Conservation (phyloP, 306 rosid genomes). For the Quercus alba region DNA sequence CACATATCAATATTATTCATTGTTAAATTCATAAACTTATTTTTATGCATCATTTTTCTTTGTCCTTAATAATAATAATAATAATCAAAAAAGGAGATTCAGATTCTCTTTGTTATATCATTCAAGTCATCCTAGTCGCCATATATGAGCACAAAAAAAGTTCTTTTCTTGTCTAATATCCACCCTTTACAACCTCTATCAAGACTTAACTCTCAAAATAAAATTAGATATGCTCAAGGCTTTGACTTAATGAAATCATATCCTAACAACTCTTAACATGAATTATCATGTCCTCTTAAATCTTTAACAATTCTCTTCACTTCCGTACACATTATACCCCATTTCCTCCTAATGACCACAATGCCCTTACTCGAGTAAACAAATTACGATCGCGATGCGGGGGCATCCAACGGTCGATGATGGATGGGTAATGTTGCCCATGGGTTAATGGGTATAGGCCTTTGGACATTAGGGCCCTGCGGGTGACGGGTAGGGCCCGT, state of each 20-base stretch:
- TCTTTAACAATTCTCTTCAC: background rate
- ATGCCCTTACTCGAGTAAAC: background rate
- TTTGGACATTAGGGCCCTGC: constrained; percentile 21
- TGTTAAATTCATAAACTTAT: too few species aligned
- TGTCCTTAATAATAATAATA: too few species aligned
- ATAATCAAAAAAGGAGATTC: constrained; percentile 16
- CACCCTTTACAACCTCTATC: constrained; percentile 28
- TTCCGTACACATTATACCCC: background rate
- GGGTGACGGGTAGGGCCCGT: constrained; percentile 21
- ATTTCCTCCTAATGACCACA: background rate
- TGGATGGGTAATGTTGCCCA: constrained; percentile 58
- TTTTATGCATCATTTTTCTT: too few species aligned
- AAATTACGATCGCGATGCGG: constrained; percentile 17
- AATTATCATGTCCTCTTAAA: background rate
- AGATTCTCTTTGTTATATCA: constrained; percentile 28
- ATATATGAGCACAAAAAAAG: constrained; percentile 11
- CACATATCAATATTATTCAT: too few species aligned
- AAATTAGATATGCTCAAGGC: constrained; percentile 19
- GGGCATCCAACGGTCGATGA: constrained; percentile 25
- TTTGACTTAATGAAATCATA: constrained; percentile 15
- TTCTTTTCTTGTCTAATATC: background rate
- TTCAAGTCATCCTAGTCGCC: constrained; percentile 26
- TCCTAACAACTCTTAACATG: constrained; percentile 15
- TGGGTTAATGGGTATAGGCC: constrained; percentile 48
- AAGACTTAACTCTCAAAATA: constrained; percentile 24